A percentile compares a stretch with the other conserved stretches of the same genome.
Evolutionary conservation across 345 rosid species (phyloP).

Genomic region (Murraya paniculata): DNA sequence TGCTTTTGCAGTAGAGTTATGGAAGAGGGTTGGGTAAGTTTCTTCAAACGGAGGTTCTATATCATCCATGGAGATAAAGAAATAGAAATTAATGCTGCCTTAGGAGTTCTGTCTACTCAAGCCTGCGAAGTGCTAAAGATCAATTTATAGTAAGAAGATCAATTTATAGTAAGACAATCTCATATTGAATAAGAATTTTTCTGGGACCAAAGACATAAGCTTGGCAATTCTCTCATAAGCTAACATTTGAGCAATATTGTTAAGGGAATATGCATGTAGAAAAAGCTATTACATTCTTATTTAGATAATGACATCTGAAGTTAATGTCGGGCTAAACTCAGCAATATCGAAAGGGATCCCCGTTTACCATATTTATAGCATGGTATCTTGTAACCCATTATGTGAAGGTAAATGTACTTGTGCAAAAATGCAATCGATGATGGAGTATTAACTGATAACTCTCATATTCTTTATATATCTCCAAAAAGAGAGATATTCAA

Average conservation of each 20-base stretch:
- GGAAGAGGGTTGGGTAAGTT: constrained; percentile 23
- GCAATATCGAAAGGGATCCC: too few species aligned
- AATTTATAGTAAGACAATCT: too few species aligned
- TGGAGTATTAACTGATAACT: too few species aligned
- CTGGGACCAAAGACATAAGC: background rate
- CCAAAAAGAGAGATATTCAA: background rate
- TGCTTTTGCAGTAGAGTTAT: background rate
- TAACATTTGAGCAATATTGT: too few species aligned
- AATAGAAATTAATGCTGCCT: background rate
- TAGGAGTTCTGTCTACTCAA: background rate
- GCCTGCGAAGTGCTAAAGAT: background rate
- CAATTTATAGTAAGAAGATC: too few species aligned
- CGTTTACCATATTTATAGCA: background rate
- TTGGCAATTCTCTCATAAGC: background rate
- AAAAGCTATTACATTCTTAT: too few species aligned
- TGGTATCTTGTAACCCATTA: background rate
- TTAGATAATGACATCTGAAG: too few species aligned
- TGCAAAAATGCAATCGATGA: too few species aligned
- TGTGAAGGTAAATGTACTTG: background rate
- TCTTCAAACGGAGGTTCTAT: constrained; percentile 34
- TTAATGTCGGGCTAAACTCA: too few species aligned
- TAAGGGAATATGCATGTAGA: too few species aligned
- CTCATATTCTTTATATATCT: too few species aligned
- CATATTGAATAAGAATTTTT: background rate
- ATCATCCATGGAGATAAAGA: constrained; percentile 19